Conservation (phyloP, 805 yeast genomes). For the Lachancea quebecensis region DNA sequence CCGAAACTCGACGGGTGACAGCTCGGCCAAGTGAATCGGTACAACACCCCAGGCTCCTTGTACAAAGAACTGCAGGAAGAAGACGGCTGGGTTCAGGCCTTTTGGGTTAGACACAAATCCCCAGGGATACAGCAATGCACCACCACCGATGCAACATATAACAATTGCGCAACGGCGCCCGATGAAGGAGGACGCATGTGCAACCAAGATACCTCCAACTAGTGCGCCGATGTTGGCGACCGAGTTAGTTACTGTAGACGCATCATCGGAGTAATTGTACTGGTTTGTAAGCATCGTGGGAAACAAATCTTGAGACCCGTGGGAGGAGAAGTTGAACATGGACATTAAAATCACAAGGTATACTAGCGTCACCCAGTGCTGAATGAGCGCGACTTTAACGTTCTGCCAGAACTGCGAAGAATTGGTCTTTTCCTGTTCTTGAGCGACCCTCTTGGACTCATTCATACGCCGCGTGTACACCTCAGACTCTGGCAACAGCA, state of each 20-base stretch:
- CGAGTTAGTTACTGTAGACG: constrained; percentile 52
- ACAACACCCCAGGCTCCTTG: constrained; percentile 68
- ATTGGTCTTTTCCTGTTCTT: constrained; percentile 24
- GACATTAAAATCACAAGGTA: constrained; percentile 56
- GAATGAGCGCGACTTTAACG: constrained; percentile 32
- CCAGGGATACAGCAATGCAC: constrained; percentile 60
- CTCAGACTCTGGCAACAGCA: constrained; percentile 45
- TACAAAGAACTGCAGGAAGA: constrained; percentile 55
- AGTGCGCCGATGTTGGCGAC: constrained; percentile 68
- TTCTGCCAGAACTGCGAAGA: constrained; percentile 31
- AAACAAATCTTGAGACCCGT: constrained; percentile 69
- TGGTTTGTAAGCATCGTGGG: constrained; percentile 57
- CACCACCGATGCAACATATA: constrained; percentile 47
- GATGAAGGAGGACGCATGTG: constrained; percentile 59
- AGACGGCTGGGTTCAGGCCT: constrained; percentile 52
- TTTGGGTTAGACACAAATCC: constrained; percentile 40
- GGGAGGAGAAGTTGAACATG: constrained; percentile 64
- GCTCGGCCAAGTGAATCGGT: constrained; percentile 55
- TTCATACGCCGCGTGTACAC: constrained; percentile 39
- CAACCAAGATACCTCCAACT: constrained; percentile 54
- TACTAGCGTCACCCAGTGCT: constrained; percentile 52
- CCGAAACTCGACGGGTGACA: constrained; percentile 56
- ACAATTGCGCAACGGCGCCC: constrained; percentile 60
- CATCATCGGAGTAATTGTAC: constrained; percentile 39
- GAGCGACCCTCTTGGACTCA: constrained; percentile 27